Conservation (phyloP, 345 rosid species). For the Syzygium aqueum region DNA sequence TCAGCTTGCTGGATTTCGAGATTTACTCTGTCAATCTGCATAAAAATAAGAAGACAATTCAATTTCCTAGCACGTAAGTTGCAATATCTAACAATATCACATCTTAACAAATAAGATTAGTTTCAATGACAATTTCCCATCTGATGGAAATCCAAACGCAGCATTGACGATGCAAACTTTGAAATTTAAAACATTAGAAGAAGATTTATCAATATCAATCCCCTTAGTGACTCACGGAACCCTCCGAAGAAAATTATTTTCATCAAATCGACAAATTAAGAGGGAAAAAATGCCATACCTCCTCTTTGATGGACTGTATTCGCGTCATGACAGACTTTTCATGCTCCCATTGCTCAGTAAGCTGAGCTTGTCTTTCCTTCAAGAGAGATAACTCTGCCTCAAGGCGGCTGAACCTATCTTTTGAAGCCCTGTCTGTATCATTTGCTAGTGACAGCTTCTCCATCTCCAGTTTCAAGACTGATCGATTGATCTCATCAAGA, state of each 20-base stretch:
- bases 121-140: not conserved
- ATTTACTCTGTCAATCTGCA: constrained; percentile 87
- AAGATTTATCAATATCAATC: not conserved
- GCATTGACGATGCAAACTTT: not conserved
- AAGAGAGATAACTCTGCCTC: constrained; percentile 65
- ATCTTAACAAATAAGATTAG: not conserved
- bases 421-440: constrained; percentile 90
- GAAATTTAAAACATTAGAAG: not conserved
- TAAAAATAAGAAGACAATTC: not conserved
- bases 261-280: not conserved
- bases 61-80: not conserved
- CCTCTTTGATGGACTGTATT: constrained; percentile 93
- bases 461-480: constrained; percentile 94
- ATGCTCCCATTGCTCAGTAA: constrained; percentile 98
- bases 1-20: constrained; percentile 98
- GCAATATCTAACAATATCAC: not conserved
- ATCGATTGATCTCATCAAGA: constrained; percentile 91
- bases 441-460: constrained; percentile 91
- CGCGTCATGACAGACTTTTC: constrained; percentile 95
- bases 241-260: not conserved
- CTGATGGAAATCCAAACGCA: not conserved
- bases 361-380: constrained; percentile 74
- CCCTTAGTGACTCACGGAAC: not conserved
- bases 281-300: constrained; percentile 23
- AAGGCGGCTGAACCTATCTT: constrained; percentile 79